Base-by-base conservation (phyloP, 306 rosid species). In the Senna siamea region DNA sequence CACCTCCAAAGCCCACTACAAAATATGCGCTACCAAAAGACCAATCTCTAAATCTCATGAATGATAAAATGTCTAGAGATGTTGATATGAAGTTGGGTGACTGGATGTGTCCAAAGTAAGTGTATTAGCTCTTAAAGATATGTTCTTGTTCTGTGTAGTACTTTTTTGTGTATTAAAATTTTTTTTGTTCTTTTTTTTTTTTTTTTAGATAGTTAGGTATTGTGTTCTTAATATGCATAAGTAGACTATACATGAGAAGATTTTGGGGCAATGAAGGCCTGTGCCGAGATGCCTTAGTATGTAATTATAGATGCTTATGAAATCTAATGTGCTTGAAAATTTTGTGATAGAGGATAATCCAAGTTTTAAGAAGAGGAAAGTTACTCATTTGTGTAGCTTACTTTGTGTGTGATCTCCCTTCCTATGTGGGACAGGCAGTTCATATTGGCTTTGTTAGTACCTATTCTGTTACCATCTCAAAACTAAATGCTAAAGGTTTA, bases 91-190 rank as follows among this genome's bases (percentile, higher is more conserved):
- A 75, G 93, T 80, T 74, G 72, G 92, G 95, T 66, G 97, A 89
- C 81, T 94, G 99, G 99, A 83, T 77, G 75, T 94, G 99, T 84
- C 76, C 86, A 43, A 92, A 87, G 99, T 94, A 78, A 88, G 97
- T 87, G 23, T 60, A 62, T 46, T 17, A 47, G 26, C 58, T 66
- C 43, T 43, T 78, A 23, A 28, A 46, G 53, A 47, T 41, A 38
- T 56, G 66, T 69, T 74, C 64, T 17, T 59, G 19, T 53, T 44
- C 30, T 74, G 63, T 73, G 38, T 51, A 15, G 55, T 53, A 69
- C 10, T 63, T 62, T 26, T 56, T 15, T 58, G 66, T 51, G 7
- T 9, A 41, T 53, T 48, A 37, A 68, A 73, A 44, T 44, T 44
- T 10, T 5, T 41, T 41, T 41, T 44, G 1, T 0, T 72, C 32